Percentiles rank a stretch among this genome's conserved stretches.
Conservation (phyloP, 78 protist species). For the Dictyostelium intermedium region DNA sequence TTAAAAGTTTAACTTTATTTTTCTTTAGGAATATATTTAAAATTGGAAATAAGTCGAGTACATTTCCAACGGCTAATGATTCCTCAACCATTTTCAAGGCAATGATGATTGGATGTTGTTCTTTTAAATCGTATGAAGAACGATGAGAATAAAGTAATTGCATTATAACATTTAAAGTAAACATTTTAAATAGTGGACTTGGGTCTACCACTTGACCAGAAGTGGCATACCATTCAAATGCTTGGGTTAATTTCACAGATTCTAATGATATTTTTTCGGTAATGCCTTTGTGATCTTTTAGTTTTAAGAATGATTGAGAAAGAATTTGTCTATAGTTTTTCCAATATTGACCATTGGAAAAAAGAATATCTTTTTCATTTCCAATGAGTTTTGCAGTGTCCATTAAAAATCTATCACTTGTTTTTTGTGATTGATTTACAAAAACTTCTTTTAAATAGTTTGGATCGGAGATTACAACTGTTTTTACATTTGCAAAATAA, state of each 20-base stretch:
- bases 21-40: background rate
- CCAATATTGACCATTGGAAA: slow-evolving; percentile 75
- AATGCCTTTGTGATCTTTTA: slow-evolving; percentile 4
- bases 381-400: slow-evolving; percentile 40
- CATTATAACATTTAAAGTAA: slow-evolving; percentile 47
- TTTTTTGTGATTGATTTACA: slow-evolving; percentile 31
- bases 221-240: background rate
- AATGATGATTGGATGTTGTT: background rate
- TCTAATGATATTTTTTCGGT: slow-evolving; percentile 7
- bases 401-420: slow-evolving; percentile 31
- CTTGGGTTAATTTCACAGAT: background rate
- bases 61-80: slow-evolving; percentile 56
- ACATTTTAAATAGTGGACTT: slow-evolving; percentile 8
- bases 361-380: slow-evolving; percentile 27
- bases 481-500: slow-evolving; percentile 23
- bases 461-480: slow-evolving; percentile 32
- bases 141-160: slow-evolving; percentile 1
- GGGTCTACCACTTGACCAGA: slow-evolving; percentile 45
- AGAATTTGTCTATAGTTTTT: slow-evolving; percentile 22
- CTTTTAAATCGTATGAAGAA: background rate
- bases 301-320: background rate
- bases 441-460: slow-evolving; percentile 42
- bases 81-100: slow-evolving; percentile 50
- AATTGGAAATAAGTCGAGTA: slow-evolving; percentile 43
- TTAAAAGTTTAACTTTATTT: background rate